A percentile compares a stretch with the other conserved stretches of the same genome.
These are phyloP conservation scores for Haplosporangium sp. DNA, from an alignment of 371 early-diverging fungal genomes.

Conservation along the genomic window DNA sequence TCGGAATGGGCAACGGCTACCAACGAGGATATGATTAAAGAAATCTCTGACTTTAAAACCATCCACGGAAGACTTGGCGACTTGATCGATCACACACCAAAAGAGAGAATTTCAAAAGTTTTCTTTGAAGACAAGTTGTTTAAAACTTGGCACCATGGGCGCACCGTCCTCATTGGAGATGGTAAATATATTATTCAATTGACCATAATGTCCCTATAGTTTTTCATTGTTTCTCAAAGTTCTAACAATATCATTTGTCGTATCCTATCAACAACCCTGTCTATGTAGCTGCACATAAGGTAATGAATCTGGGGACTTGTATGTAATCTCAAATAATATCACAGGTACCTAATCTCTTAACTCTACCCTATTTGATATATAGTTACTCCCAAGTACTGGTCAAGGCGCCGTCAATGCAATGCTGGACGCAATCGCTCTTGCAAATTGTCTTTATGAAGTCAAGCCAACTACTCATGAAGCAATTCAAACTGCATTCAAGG, in stretches of 20 bases:
- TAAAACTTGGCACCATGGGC: constrained; percentile 25
- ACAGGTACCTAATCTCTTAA: too few relatives aligned
- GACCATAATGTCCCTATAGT: too few relatives aligned
- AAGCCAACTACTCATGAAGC: background rate
- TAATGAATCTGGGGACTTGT: too few relatives aligned
- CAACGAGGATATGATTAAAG: constrained; percentile 6
- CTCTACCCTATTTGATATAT: too few relatives aligned
- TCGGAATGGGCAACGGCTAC: constrained; percentile 8
- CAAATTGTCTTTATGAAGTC: constrained; percentile 21
- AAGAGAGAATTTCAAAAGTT: constrained; percentile 11
- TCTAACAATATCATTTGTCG: too few relatives aligned
- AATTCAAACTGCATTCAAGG: background rate
- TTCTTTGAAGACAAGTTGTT: constrained; percentile 33
- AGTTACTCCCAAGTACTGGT: constrained; percentile 8
- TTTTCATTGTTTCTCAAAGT: too few relatives aligned
- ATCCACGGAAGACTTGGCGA: constrained; percentile 3
- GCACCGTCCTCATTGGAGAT: constrained; percentile 30
- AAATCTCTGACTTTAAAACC: background rate
- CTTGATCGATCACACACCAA: constrained; percentile 12
- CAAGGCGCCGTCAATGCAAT: constrained; percentile 29
- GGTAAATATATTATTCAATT: too few relatives aligned
- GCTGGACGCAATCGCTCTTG: constrained; percentile 14
- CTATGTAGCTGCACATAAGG: constrained; percentile 2
- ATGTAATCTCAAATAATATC: too few relatives aligned
- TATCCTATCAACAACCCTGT: too few relatives aligned